These are phyloP conservation scores for Malassezia arunalokei DNA, from an alignment of 1,284 basidiomycete genomes.

Conservation along the genomic window DNA sequence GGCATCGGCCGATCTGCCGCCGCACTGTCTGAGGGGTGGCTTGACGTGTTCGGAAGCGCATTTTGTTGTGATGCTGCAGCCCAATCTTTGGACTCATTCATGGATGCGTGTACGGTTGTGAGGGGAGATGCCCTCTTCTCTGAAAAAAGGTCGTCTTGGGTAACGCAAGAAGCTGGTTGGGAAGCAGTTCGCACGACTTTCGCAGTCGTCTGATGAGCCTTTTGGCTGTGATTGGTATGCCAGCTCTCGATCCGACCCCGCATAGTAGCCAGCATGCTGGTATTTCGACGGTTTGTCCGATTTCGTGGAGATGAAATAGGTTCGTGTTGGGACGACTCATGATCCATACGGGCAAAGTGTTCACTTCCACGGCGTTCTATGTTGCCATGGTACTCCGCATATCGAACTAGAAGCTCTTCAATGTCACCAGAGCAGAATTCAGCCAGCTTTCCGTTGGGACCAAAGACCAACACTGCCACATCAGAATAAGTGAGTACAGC, in stretches of 20 bases:
- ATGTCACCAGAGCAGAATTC: slow-evolving; percentile 40
- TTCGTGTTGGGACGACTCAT: background rate
- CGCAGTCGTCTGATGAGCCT: too few species aligned
- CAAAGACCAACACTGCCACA: slow-evolving; percentile 60
- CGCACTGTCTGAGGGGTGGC: too few species aligned
- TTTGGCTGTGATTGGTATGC: too few species aligned
- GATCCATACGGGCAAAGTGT: background rate
- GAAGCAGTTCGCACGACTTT: too few species aligned
- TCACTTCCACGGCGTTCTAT: slow-evolving; percentile 7
- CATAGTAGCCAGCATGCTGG: background rate
- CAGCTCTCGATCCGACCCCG: background rate
- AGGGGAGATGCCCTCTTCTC: background rate
- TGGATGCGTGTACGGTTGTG: too few species aligned
- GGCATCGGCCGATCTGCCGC: too few species aligned
- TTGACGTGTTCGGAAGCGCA: too few species aligned
- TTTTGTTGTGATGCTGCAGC: too few species aligned
- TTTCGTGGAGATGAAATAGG: background rate
- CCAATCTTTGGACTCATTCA: too few species aligned
- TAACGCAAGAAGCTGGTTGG: background rate
- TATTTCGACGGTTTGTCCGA: background rate
- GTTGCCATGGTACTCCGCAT: slow-evolving; percentile 23
- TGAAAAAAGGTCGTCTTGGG: background rate
- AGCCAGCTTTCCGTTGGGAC: slow-evolving; percentile 46
- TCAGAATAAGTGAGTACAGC: slow-evolving; percentile 63
- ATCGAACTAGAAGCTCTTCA: slow-evolving; percentile 27